phyloP scores from a whole-genome alignment of 1,139 yeast genomes.

The Scheffersomyces titani region DNA sequence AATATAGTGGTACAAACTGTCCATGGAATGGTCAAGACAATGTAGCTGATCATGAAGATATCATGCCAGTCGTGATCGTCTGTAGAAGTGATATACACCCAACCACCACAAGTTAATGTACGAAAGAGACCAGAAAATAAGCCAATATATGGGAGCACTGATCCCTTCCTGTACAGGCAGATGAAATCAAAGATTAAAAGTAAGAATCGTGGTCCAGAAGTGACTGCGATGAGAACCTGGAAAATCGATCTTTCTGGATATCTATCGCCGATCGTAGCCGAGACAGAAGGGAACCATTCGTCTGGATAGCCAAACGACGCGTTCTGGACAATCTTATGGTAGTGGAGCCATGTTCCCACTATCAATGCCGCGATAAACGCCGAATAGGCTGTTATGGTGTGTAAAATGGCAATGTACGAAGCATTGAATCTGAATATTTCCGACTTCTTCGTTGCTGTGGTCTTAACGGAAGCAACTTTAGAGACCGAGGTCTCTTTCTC shows the following conservation, averaged over 20 bases:
- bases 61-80: constrained; percentile 98
- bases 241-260: constrained; percentile 94
- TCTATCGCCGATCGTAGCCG: constrained; percentile 95
- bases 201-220: constrained; percentile 85
- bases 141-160: constrained; percentile 42
- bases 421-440: constrained; percentile 49
- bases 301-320: constrained; percentile 89
- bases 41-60: constrained; percentile 88
- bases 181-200: constrained; percentile 64
- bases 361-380: constrained; percentile 77
- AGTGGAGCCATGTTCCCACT: constrained; percentile 75
- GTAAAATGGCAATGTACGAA: constrained; percentile 65
- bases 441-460: constrained; percentile 1
- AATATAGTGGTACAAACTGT: constrained; percentile 61
- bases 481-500: neutral
- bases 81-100: constrained; percentile 96
- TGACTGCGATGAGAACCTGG: constrained; percentile 78
- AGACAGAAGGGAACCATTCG: constrained; percentile 98
- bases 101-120: constrained; percentile 95
- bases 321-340: constrained; percentile 82
- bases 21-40: constrained; percentile 92
- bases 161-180: constrained; percentile 36
- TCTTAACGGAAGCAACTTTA: neutral
- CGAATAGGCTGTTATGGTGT: constrained; percentile 64
- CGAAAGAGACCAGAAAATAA: constrained; percentile 68